A percentile compares a stretch with the other conserved stretches of the same genome.
phyloP scores from a whole-genome alignment of 2,329 filamentous ascomycete genomes.

The Penicillium sp. region DNA sequence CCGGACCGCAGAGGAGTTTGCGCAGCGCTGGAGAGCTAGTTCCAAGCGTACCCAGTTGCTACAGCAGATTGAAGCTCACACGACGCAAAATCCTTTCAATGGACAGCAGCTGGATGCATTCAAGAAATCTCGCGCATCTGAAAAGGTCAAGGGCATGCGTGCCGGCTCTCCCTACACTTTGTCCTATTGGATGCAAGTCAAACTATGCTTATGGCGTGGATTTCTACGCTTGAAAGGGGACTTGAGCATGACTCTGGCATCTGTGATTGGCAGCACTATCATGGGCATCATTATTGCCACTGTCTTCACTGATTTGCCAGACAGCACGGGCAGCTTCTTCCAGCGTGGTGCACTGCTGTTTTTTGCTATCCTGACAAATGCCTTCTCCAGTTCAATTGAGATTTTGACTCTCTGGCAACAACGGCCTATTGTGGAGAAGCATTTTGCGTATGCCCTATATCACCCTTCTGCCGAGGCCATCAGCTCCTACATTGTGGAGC shows the following conservation, averaged over 20 bases:
- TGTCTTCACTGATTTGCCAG: conserved; percentile 36
- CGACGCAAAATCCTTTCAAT: conserved; percentile 30
- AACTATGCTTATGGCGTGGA: conserved; percentile 75
- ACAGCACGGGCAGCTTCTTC: too few species aligned
- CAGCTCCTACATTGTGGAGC: conserved; percentile 75
- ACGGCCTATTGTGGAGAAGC: conserved; percentile 89
- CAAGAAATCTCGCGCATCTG: conserved; percentile 27
- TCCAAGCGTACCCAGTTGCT: conserved; percentile 28
- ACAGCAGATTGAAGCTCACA: conserved; percentile 33
- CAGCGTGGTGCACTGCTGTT: conserved; percentile 77
- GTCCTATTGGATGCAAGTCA: conserved; percentile 67
- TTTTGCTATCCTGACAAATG: conserved; percentile 68
- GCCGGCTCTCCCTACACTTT: conserved; percentile 63
- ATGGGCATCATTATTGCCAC: conserved; percentile 73
- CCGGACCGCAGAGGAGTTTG: conserved; percentile 64
- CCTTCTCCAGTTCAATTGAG: conserved; percentile 60
- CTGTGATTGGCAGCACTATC: conserved; percentile 60
- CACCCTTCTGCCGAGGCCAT: conserved; percentile 83
- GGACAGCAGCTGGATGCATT: conserved; percentile 30
- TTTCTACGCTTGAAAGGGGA: conserved; percentile 71
- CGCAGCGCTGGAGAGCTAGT: conserved; percentile 44
- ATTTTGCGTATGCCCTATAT: conserved; percentile 79
- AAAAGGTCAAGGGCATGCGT: conserved; percentile 36
- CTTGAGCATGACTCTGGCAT: conserved; percentile 64
- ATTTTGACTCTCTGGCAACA: conserved; percentile 84